These are phyloP conservation scores for Phytophthora kernoviae DNA, from an alignment of 352 stramenopile genomes.

Conservation along the genomic window DNA sequence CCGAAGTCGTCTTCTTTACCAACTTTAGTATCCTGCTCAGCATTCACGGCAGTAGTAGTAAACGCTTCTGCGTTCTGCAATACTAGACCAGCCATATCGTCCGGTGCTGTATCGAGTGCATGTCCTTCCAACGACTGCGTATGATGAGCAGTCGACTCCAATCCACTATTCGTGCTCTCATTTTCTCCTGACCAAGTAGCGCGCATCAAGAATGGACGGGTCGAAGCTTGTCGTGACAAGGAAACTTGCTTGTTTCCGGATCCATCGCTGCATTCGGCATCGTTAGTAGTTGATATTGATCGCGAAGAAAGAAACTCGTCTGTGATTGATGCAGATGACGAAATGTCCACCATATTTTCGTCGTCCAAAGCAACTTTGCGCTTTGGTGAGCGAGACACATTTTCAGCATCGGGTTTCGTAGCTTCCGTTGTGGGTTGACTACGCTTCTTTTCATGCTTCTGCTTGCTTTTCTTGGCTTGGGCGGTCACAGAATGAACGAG, in stretches of 20 bases:
- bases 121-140: background rate
- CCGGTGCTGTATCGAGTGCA: background rate
- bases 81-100: background rate
- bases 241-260: constrained; percentile 8
- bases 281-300: background rate
- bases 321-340: background rate
- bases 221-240: constrained; percentile 12
- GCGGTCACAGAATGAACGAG: background rate
- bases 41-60: background rate
- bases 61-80: no score
- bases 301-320: background rate
- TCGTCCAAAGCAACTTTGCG: background rate
- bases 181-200: constrained; percentile 8
- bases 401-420: background rate
- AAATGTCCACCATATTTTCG: background rate
- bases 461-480: background rate
- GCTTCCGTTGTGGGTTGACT: no score
- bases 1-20: no score
- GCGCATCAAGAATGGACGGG: constrained; percentile 19
- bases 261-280: background rate
- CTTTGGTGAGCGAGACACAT: background rate
- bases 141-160: constrained; percentile 5
- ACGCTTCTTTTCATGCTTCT: background rate
- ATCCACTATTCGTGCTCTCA: background rate
- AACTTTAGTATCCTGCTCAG: background rate